Base-by-base conservation (phyloP, 306 rosid species). In the Lagenaria siceraria region DNA sequence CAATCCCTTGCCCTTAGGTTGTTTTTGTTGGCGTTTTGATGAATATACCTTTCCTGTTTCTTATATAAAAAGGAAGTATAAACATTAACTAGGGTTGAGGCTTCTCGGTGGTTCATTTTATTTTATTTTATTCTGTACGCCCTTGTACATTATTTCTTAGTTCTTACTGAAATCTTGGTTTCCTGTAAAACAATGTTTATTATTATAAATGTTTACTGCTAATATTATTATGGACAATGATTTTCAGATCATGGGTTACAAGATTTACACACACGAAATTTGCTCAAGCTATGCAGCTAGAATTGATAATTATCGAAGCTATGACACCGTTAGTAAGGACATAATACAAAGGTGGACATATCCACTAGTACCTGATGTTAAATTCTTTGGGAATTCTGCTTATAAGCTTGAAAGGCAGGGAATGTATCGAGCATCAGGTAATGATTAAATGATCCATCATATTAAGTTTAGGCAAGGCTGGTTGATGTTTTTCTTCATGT, bases 321-420 rank as follows among this genome's bases (percentile, higher is more conserved):
- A 96, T 81, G 98, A 84, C 85, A 86, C 98, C 35, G 86, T 96
- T 71, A 96, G 98, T 87, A 92, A 87, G 85, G 99, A 96, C 86
- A 90, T 96, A 82, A 96, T 96, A 80, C 99, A 92, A 79, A 86
- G 99, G 78, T 96, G 99, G 99, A 90, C 99, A 19, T 96, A 90
- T 84, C 99, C 99, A 61, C 81, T 92, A 71, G 99, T 92, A 76
- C 98, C 99, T 42, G 99, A 96, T 87, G 90, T 92, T 69, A 92
- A 74, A 88, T 90, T 84, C 79, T 89, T 84, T 83, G 96, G 91
- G 73, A 86, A 83, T 59, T 79, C 96, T 66, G 66, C 84, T 35
- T 80, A 80, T 75, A 96, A 90, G 86, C 89, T 92, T 78, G 98
- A 90, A 83, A 87, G 99, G 78, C 96, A 75, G 77, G 99, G 98